Evolutionary conservation across 1,139 yeast species (phyloP).

Genomic region (Sugiyamaella xylanicola): DNA sequence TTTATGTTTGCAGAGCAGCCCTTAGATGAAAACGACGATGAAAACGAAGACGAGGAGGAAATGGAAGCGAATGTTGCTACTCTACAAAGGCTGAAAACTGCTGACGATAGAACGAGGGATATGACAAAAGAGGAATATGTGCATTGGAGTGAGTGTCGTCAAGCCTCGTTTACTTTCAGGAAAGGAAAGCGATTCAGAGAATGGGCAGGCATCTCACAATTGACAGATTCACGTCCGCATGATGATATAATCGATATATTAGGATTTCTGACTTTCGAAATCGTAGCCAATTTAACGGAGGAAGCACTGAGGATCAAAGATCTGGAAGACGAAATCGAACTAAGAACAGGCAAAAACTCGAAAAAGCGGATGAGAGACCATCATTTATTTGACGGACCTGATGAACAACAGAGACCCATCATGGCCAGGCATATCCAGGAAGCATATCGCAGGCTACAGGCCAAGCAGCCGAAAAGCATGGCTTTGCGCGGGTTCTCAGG

Average conservation of each 20-base stretch:
- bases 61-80: conserved; percentile 90
- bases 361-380: conserved; percentile 49
- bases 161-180: conserved; percentile 93
- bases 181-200: conserved; percentile 91
- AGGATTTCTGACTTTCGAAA: conserved; percentile 94
- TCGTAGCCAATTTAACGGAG: conserved; percentile 92
- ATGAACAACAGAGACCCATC: conserved; percentile 80
- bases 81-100: conserved; percentile 80
- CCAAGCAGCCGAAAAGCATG: conserved; percentile 58
- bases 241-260: conserved; percentile 96
- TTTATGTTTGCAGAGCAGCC: conserved; percentile 94
- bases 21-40: conserved; percentile 72
- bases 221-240: conserved; percentile 89
- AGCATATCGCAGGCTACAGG: conserved; percentile 86
- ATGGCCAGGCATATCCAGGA: conserved; percentile 84
- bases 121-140: conserved; percentile 98
- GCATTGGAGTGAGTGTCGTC: conserved; percentile 98
- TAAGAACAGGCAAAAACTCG: conserved; percentile 38
- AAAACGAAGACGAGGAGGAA: conserved; percentile 77
- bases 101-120: conserved; percentile 88
- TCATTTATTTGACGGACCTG: conserved; percentile 87
- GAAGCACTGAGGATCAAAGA: conserved; percentile 82
- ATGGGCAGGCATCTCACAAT: conserved; percentile 87
- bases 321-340: conserved; percentile 56
- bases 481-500: conserved; percentile 73